phyloP scores from a whole-genome alignment of 1,284 basidiomycete species.

The Sporisorium reilianum region DNA sequence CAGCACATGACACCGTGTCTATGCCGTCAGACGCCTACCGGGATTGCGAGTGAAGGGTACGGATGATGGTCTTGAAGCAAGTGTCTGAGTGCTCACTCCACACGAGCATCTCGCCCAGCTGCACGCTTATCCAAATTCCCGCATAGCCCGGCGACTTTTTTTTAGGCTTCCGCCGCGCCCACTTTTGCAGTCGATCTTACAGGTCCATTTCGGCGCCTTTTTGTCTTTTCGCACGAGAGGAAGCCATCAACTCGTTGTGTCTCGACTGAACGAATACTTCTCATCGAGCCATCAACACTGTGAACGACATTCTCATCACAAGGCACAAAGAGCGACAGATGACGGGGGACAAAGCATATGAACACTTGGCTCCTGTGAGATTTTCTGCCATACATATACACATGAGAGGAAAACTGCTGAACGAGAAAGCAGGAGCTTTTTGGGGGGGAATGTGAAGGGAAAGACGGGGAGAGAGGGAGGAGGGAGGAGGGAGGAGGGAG shows the following conservation, averaged over 20 bases:
- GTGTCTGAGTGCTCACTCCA: too few species aligned
- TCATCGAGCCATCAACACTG: too few species aligned
- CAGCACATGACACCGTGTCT: too few species aligned
- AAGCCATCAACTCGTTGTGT: too few species aligned
- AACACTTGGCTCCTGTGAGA: conserved; percentile 20
- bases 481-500: neutral
- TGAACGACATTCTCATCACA: too few species aligned
- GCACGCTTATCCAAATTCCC: conserved; percentile 30
- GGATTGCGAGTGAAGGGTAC: too few species aligned
- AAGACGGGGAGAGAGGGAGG: too few species aligned
- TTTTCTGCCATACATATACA: conserved; percentile 26
- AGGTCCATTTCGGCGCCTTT: conserved; percentile 18
- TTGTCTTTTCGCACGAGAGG: too few species aligned
- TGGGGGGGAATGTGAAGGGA: conserved; percentile 7
- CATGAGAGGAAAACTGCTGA: conserved; percentile 1
- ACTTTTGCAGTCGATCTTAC: neutral
- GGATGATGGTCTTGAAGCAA: too few species aligned
- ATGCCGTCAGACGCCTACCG: too few species aligned
- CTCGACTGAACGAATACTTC: too few species aligned
- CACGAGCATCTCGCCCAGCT: conserved; percentile 2
- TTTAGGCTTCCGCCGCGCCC: neutral
- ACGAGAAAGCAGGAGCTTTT: conserved; percentile 22
- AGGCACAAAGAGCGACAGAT: too few species aligned
- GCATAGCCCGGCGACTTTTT: conserved; percentile 31
- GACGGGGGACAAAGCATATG: conserved; percentile 20